Evolutionary conservation across 164 flowering plant species (phyloP), one percentile per base, ranked within the genome.

Genomic region (Magnolia kwangsiensis): DNA sequence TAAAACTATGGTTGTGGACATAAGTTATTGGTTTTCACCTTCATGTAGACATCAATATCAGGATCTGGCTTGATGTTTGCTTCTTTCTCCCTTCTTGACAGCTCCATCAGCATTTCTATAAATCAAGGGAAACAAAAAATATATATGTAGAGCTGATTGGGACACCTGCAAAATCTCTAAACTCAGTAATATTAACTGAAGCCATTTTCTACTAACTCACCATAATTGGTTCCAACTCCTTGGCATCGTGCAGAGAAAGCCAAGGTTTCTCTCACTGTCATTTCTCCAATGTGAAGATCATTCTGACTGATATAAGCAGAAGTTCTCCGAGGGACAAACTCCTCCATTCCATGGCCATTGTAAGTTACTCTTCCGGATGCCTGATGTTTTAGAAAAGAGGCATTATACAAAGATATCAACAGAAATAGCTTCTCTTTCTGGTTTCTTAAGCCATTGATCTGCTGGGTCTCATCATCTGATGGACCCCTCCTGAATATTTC

Each of bases 41-140:
- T 92, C 96, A 92, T 92, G 80, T 37, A 92, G 74, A 88, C 77
- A 83, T 92, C 94, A 63, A 92, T 63, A 76, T 92, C 94, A 74
- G 88, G 83, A 80, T 92, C 96, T 23, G 96, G 96, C 70, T 81
- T 85, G 50, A 92, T 89, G 58, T 85, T 86, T 51, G 94, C 91
- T 2, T 76, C 90, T 68, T 86, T 88, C 73, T 92, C 97, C 78
- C 94, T 87, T 77, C 92, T 88, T 27, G 89, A 81, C 72, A 92
- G 76, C 80, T 92, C 96, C 23, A 85, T 83, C 72, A 92, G 74
- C 90, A 90, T 82, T 18, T 88, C 94, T 92, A 87, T 77, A 80
- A 24, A 11, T 14, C 19, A 4, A 8, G 4, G 4, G 29, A 50
- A 10, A 66, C 13, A 18, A 27, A 27, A 63, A 23, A 20, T 27